Conservation (phyloP, 176 grass and related monocot genomes). For the Aegilops sharonensis region DNA sequence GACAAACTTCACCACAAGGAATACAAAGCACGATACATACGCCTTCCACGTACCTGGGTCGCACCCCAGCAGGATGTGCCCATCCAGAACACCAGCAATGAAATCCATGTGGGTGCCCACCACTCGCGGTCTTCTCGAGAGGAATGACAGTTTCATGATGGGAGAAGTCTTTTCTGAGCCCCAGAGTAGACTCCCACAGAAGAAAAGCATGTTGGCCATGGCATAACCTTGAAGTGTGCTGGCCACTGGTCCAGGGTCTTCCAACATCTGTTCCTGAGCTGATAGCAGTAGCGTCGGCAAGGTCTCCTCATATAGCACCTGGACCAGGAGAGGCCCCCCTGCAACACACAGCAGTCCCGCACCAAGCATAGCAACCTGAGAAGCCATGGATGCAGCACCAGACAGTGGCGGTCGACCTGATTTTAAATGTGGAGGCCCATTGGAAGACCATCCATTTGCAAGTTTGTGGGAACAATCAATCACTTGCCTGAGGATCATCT, state of each 20-base stretch:
- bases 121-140: slow-evolving; percentile 65
- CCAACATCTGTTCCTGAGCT: slow-evolving; percentile 48
- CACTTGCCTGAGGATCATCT: slow-evolving; percentile 83
- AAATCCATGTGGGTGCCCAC: slow-evolving; percentile 91
- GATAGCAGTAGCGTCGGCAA: slow-evolving; percentile 81
- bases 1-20: slow-evolving; percentile 77
- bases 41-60: slow-evolving; percentile 82
- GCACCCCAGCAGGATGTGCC: slow-evolving; percentile 79
- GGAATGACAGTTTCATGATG: slow-evolving; percentile 50
- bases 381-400: slow-evolving; percentile 55
- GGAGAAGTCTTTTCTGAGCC: slow-evolving; percentile 44
- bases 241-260: slow-evolving; percentile 45
- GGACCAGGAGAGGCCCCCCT: slow-evolving; percentile 67
- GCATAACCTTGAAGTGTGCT: slow-evolving; percentile 77
- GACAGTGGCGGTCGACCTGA: slow-evolving; percentile 64
- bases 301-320: slow-evolving; percentile 89
- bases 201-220: slow-evolving; percentile 89
- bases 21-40: slow-evolving; percentile 71
- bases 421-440: slow-evolving; percentile 56
- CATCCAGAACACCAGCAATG: slow-evolving; percentile 72
- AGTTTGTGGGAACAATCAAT: slow-evolving; percentile 70
- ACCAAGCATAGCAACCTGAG: slow-evolving; percentile 80
- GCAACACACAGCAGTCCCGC: slow-evolving; percentile 82
- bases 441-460: slow-evolving; percentile 66
- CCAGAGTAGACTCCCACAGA: slow-evolving; percentile 75